These are phyloP conservation scores for Parmelia sp. DNA, from an alignment of 495 filamentous ascomycete genomes.

Conservation along the genomic window DNA sequence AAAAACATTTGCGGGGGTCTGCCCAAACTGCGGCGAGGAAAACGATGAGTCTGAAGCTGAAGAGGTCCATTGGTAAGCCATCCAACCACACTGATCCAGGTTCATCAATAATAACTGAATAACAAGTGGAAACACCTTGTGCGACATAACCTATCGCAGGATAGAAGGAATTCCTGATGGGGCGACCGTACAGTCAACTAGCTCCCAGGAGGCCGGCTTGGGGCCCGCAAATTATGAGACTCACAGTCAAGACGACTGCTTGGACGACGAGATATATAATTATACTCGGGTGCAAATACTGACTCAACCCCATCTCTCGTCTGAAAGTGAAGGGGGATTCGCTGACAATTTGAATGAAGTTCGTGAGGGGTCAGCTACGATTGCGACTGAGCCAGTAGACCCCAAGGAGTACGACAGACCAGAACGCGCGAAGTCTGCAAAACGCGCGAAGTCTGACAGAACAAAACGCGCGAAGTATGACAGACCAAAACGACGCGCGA, in stretches of 20 bases:
- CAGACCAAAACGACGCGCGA: too few relatives aligned
- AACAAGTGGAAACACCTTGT: background rate
- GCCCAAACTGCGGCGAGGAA: background rate
- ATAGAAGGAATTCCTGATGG: background rate
- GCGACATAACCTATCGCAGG: background rate
- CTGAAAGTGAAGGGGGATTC: slow-evolving; percentile 61
- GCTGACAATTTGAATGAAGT: too few relatives aligned
- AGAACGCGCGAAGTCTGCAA: too few relatives aligned
- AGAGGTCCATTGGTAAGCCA: slow-evolving; percentile 5
- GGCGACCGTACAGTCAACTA: background rate
- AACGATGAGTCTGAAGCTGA: background rate
- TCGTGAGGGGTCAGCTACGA: too few relatives aligned
- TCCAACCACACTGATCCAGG: too few relatives aligned
- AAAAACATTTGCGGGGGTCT: background rate
- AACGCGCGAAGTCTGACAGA: too few relatives aligned
- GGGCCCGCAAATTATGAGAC: background rate
- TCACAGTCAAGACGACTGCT: background rate
- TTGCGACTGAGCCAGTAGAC: too few relatives aligned
- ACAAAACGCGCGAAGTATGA: too few relatives aligned
- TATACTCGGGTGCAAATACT: background rate
- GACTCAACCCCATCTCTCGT: background rate
- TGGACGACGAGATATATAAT: background rate
- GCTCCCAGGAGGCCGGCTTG: background rate
- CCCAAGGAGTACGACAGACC: too few relatives aligned
- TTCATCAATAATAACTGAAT: too few relatives aligned